Conservation (phyloP, 148 eudicot species). For the Dianthus caryophyllus region DNA sequence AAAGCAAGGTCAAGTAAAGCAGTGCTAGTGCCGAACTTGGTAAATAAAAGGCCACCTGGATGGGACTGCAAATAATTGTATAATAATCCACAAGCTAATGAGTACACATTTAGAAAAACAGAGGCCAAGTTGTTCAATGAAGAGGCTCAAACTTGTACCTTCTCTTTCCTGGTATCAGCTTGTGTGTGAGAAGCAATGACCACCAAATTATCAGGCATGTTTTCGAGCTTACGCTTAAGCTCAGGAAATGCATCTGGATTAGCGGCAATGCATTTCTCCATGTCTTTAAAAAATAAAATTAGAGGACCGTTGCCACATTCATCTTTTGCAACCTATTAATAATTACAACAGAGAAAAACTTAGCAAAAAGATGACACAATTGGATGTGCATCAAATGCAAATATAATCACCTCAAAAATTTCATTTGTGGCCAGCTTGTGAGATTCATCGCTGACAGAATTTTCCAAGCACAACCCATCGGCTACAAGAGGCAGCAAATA, state of each 20-base stretch:
- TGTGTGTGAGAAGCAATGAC: conserved; percentile 86
- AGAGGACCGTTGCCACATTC: conserved; percentile 60
- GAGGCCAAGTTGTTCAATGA: background rate
- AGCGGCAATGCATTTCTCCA: conserved; percentile 73
- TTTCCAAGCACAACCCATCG: conserved; percentile 63
- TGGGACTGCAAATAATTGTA: conserved; percentile 43
- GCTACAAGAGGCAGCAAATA: conserved; percentile 39
- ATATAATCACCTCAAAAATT: conserved; percentile 67
- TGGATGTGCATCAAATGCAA: background rate
- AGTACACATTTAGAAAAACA: conserved; percentile 12
- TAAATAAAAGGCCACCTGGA: conserved; percentile 77
- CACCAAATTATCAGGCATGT: conserved; percentile 62
- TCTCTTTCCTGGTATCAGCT: conserved; percentile 76
- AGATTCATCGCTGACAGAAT: conserved; percentile 51
- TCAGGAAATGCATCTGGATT: conserved; percentile 59
- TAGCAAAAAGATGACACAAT: background rate
- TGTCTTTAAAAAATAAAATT: conserved; percentile 70
- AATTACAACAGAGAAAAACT: background rate
- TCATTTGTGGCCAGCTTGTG: conserved; percentile 76
- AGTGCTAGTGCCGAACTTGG: conserved; percentile 81
- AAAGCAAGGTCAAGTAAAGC: conserved; percentile 81
- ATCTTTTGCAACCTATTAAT: conserved; percentile 52
- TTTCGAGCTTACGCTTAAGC: conserved; percentile 66
- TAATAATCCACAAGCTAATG: background rate
- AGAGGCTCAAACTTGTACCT: conserved; percentile 37